phyloP scores from a whole-genome alignment of 495 filamentous ascomycete genomes.

The Cudoniella acicularis region DNA sequence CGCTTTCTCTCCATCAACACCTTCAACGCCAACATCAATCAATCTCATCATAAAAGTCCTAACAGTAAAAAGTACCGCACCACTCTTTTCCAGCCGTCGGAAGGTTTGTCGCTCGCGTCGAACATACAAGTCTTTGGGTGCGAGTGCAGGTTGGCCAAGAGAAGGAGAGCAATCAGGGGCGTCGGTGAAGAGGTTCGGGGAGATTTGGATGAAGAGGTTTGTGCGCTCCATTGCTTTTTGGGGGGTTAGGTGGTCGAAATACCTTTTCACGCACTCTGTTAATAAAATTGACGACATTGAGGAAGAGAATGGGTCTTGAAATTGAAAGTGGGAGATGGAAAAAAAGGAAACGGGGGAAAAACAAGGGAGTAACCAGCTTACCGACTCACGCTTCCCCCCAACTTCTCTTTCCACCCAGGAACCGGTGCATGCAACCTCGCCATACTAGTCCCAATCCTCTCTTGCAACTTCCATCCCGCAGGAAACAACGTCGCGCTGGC shows the following conservation, averaged over 20 bases:
- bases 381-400: slow-evolving; percentile 49
- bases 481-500: slow-evolving; percentile 57
- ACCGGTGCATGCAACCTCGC: slow-evolving; percentile 49
- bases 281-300: neutral
- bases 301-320: slow-evolving; percentile 1
- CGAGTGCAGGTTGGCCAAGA: slow-evolving; percentile 36
- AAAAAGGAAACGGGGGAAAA: neutral
- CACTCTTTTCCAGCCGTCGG: slow-evolving; percentile 42
- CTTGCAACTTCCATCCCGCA: slow-evolving; percentile 51
- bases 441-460: slow-evolving; percentile 52
- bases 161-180: slow-evolving; percentile 34
- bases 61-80: slow-evolving; percentile 50
- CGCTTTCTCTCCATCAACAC: neutral
- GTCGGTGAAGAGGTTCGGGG: slow-evolving; percentile 37
- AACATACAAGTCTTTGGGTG: slow-evolving; percentile 41
- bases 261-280: too few species aligned
- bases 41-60: slow-evolving; percentile 48
- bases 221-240: slow-evolving; percentile 48
- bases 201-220: slow-evolving; percentile 52
- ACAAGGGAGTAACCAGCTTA: slow-evolving; percentile 32
- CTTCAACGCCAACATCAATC: slow-evolving; percentile 24
- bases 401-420: slow-evolving; percentile 51
- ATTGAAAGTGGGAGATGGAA: too few species aligned
- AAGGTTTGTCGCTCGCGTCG: slow-evolving; percentile 56
- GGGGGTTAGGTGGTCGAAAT: slow-evolving; percentile 44